Evolutionary conservation across 2,329 filamentous ascomycete species (phyloP), one percentile per base, ranked within the genome.

Genomic region (Mariannaea sp.): DNA sequence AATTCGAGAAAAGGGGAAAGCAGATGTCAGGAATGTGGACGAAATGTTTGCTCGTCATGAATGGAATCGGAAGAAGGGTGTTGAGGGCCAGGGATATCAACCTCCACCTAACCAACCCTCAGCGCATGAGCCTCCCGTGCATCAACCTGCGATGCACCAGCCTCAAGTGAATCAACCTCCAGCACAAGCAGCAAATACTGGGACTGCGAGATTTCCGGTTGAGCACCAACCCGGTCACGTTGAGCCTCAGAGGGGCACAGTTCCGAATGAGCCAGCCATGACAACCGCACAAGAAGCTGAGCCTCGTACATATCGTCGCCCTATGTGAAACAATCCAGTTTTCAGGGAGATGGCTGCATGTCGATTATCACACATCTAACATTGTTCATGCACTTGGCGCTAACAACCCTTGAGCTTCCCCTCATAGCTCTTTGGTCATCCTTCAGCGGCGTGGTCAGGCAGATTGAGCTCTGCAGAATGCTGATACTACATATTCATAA

Each of bases 41-140:
- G 29, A 64, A 4, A 61, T 58, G 54, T 7, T 65, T 20, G 57
- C 63, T 0, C 54, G 61, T 4, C 54, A 54, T 0, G 63, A 65
- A 22, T 60, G 56, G 58, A 22, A 65, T 20, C 32, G 49, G 5
- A 51, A 57, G 42, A 33, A 14, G 13, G 32, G 32, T 14, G n/a
- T 16, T 14, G 10, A 33, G 16, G 32, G 6, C n/a, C 5, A 33
- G n/a, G n/a, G n/a, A n/a, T n/a, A n/a, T n/a, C n/a, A n/a, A n/a
- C n/a, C n/a, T n/a, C n/a, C n/a, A n/a, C n/a, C n/a, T n/a, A n/a
- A n/a, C n/a, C n/a, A n/a, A n/a, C n/a, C n/a, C n/a, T n/a, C n/a
- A 16, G 13, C 4, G n/a, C 32, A 14, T 8, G 32, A 14, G n/a
- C 32, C 32, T 14, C 32, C 32, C 14, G 32, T 14, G n/a, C 32